These are phyloP conservation scores for Tuber melanosporum DNA, from an alignment of 495 filamentous ascomycete species.

Conservation along the genomic window DNA sequence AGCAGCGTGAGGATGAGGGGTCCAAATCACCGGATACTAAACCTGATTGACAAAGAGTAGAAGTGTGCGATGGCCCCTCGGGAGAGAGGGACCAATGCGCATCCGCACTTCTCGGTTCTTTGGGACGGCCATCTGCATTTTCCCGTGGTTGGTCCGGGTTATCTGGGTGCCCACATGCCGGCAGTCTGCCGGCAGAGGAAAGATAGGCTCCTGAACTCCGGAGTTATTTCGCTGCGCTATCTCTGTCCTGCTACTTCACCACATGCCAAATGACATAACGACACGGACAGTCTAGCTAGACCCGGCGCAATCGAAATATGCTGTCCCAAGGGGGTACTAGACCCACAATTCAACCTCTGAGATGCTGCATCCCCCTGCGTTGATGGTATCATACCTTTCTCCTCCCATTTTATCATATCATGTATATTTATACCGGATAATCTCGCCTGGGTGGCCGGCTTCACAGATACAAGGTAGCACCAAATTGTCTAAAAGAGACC, in stretches of 20 bases:
- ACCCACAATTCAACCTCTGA: neutral
- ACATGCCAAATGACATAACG: neutral
- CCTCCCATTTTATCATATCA: neutral
- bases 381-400: neutral
- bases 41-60: neutral
- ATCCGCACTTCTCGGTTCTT: neutral
- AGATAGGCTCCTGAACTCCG: neutral
- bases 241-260: neutral
- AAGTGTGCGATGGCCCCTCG: neutral
- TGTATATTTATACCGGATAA: too few relatives aligned
- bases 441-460: too few relatives aligned
- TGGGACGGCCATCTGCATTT: neutral
- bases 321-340: neutral
- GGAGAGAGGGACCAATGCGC: neutral
- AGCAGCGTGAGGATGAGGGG: neutral
- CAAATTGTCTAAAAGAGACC: too few relatives aligned
- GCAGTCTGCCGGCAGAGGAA: neutral
- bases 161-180: neutral
- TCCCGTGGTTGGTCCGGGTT: neutral
- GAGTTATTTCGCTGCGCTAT: neutral
- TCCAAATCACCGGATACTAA: neutral
- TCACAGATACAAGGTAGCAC: too few relatives aligned
- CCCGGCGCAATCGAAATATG: neutral
- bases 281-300: neutral
- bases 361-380: neutral